Evolutionary conservation across 345 rosid species (phyloP), one percentile per base, ranked within the genome.

Genomic region (Physaria fendleri): DNA sequence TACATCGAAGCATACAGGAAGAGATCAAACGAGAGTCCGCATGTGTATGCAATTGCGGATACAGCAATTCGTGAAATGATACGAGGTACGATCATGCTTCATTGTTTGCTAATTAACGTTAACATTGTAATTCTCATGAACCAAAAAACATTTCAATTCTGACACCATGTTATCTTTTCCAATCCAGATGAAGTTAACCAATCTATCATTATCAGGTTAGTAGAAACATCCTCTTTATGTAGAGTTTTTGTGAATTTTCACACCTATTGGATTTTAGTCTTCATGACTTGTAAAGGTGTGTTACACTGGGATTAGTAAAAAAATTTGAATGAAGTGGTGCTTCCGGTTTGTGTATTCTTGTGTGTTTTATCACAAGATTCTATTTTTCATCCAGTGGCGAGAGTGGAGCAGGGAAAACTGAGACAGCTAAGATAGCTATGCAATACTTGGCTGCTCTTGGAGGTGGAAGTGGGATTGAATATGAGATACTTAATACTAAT

Each of bases 391-490:
- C 17, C 82, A 93, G 99, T 24, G 98, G 98, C 53, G 98, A 92
- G 77, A 92, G 98, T 81, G 98, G 97, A 67, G 98, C 98, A 14
- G 99, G 99, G 60, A 93, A 93, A 78, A 93, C 99, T 17, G 97
- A 93, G 82, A 89, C 99, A 18, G 99, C 99, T 43, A 93, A 93
- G 83, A 93, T 93, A 78, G 95, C 97, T 39, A 93, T 93, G 99
- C 99, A 93, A 56, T 93, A 89, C 77, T 76, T 93, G 78, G 99
- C 99, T 72, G 95, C 97, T 64, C 97, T 89, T 68, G 99, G 99
- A 71, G 99, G 97, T 45, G 99, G 99, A 69, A 89, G 95, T 59
- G 99, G 99, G 55, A 93, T 93, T 14, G 99, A 93, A 37, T 80
- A 89, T 77, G 99, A 93, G 79, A 89, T 93, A 65, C 66, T 93